These are phyloP conservation scores for Samsoniella hepiali DNA, from an alignment of 2,329 filamentous ascomycete genomes.

Conservation along the genomic window DNA sequence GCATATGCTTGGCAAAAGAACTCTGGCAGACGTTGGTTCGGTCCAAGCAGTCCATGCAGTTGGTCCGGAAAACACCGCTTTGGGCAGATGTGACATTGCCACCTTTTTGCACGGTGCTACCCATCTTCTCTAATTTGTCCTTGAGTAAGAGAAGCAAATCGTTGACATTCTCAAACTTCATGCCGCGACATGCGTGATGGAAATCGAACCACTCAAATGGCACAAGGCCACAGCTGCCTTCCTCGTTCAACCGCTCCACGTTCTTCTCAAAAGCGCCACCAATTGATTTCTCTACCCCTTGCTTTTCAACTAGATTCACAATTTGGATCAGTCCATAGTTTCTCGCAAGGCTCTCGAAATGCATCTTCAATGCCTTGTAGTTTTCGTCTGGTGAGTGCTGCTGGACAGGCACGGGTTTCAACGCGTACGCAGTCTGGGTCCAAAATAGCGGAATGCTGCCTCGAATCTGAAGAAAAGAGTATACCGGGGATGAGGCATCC, in stretches of 20 bases:
- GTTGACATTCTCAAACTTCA: conserved; percentile 96
- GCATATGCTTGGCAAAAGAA: conserved; percentile 77
- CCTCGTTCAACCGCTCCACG: conserved; percentile 63
- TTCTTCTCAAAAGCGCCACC: conserved; percentile 74
- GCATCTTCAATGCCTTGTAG: conserved; percentile 70
- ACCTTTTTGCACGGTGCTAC: conserved; percentile 62
- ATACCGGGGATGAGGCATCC: conserved; percentile 59
- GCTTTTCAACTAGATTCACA: conserved; percentile 84
- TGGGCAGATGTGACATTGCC: conserved; percentile 52
- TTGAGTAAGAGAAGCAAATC: conserved; percentile 69
- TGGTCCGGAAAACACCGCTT: conserved; percentile 79
- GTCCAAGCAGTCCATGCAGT: conserved; percentile 98
- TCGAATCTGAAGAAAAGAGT: conserved; percentile 83
- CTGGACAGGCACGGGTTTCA: conserved; percentile 80
- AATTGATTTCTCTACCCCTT: conserved; percentile 75
- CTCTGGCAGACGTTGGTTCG: conserved; percentile 95
- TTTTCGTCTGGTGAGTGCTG: conserved; percentile 81
- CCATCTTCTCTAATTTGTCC: conserved; percentile 63
- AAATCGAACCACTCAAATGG: conserved; percentile 97
- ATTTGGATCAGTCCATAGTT: conserved; percentile 76
- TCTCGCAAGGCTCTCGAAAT: conserved; percentile 67
- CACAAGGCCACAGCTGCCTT: conserved; percentile 44
- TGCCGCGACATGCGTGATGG: conserved; percentile 84
- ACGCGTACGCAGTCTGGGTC: conserved; percentile 87
- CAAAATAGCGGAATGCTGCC: conserved; percentile 95